Percentiles rank a stretch among this genome's conserved stretches.
Conservation (phyloP, 805 yeast species). For the Starmerella riodocensis region DNA sequence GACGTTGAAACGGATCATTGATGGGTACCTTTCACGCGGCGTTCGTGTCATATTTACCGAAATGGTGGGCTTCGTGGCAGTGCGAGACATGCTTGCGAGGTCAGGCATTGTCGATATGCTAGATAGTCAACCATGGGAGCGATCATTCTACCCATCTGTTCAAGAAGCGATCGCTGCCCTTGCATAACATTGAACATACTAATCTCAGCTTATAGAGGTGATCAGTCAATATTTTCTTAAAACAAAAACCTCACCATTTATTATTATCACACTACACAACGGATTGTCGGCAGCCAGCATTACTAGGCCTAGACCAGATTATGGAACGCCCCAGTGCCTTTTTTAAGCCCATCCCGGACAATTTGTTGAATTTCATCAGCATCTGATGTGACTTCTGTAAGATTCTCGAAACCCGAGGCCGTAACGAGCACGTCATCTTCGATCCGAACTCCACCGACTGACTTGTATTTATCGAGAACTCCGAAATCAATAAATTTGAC, state of each 20-base stretch:
- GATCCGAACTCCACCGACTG: constrained; percentile 93
- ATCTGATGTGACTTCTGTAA: constrained; percentile 74
- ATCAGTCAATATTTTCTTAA: not conserved
- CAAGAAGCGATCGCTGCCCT: constrained; percentile 39
- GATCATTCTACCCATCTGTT: constrained; percentile 35
- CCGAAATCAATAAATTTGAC: constrained; percentile 47
- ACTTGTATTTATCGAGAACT: constrained; percentile 63
- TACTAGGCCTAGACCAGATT: constrained; percentile 6
- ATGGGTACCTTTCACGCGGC: constrained; percentile 38
- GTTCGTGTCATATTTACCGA: constrained; percentile 50
- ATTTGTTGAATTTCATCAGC: constrained; percentile 69
- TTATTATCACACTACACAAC: too few species aligned
- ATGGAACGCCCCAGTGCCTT: constrained; percentile 20
- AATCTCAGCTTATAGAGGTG: too few species aligned
- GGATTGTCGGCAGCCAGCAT: not conserved
- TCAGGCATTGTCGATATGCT: constrained; percentile 43
- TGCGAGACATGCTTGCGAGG: constrained; percentile 38
- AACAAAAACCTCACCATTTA: not conserved
- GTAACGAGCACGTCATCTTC: constrained; percentile 87
- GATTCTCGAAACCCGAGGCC: constrained; percentile 58
- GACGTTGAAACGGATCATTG: constrained; percentile 48
- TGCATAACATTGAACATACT: too few species aligned
- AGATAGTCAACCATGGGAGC: constrained; percentile 25
- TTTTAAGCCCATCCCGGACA: constrained; percentile 51
- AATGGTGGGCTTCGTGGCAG: constrained; percentile 36